Evolutionary conservation across 768 basidiomycete species (phyloP), one percentile per base, ranked within the genome.

Genomic region (Termitomyces titanicus): DNA sequence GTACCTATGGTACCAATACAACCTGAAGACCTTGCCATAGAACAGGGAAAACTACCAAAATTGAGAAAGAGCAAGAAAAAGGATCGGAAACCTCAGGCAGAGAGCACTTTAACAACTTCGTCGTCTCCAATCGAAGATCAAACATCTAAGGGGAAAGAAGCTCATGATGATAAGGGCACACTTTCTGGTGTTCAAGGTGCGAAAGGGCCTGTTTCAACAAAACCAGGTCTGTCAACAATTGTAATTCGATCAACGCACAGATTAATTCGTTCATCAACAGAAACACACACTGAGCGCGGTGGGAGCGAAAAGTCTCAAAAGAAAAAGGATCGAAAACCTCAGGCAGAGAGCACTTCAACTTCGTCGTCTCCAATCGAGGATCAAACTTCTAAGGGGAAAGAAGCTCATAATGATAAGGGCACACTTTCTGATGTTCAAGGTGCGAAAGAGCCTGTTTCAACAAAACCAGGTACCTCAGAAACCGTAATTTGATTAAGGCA

Each of bases 381-480:
- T 10, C 15, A 12, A 22, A 42, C 12, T 0, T 31, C 50, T 17
- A 5, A 52, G 31, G 15, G 12, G 22, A 47, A 35, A 35, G 15
- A 24, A 24, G 9, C 47, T 29, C n/a, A n/a, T n/a, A 13, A n/a
- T 24, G 34, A 35, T 15, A 52, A 43, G 10, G 18, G 17, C 22
- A 13, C n/a, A 12, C 31, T 13, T 25, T 18, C 40, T 42, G 31
- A 31, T 33, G 25, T 18, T 11, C 37, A 31, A 20, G 27, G 18
- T 20, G 39, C 35, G 10, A 34, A 34, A 51, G 27, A 45, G 17
- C 9, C 44, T 3, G 48, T 35, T 31, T 27, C 53, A n/a, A n/a
- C 49, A 22, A 29, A 22, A 33, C 38, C 53, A 47, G 57, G 57
- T 54, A 33, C 24, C 42, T 20, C 10, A 50, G 31, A 44, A 29